Conservation (phyloP, 306 rosid genomes). For the Vigna radiata region DNA sequence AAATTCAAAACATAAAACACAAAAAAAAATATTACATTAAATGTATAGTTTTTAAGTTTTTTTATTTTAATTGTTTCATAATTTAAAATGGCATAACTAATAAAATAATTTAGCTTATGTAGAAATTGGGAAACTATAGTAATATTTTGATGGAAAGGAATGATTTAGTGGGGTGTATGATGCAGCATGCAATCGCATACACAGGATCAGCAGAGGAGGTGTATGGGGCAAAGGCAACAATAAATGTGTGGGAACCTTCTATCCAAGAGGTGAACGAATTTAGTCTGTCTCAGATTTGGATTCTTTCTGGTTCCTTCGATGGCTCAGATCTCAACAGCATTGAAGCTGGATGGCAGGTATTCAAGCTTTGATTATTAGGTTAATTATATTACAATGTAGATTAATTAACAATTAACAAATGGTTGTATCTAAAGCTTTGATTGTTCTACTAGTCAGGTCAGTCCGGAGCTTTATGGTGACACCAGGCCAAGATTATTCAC, state of each 20-base stretch:
- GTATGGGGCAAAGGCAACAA: conserved; percentile 91
- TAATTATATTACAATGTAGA: too few species aligned
- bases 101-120: too few species aligned
- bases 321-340: conserved; percentile 98
- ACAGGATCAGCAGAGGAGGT: conserved; percentile 67
- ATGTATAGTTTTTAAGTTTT: too few species aligned
- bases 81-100: too few species aligned
- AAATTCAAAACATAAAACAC: too few species aligned
- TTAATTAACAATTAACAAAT: too few species aligned
- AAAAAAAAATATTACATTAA: too few species aligned
- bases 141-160: too few species aligned
- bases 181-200: conserved; percentile 90
- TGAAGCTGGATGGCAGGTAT: conserved; percentile 99
- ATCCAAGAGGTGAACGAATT: conserved; percentile 83
- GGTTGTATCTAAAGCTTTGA: conserved; percentile 59
- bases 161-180: too few species aligned
- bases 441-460: conserved; percentile 98
- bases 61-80: too few species aligned
- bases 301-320: conserved; percentile 92
- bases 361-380: too few species aligned
- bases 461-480: conserved; percentile 99
- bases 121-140: too few species aligned
- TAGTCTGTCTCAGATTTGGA: conserved; percentile 94
- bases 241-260: conserved; percentile 93
- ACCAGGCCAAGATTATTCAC: conserved; percentile 93